Evolutionary conservation across 768 basidiomycete genomes (phyloP), one percentile per base, ranked within the genome.

Genomic region (Lepiota subincarnata): DNA sequence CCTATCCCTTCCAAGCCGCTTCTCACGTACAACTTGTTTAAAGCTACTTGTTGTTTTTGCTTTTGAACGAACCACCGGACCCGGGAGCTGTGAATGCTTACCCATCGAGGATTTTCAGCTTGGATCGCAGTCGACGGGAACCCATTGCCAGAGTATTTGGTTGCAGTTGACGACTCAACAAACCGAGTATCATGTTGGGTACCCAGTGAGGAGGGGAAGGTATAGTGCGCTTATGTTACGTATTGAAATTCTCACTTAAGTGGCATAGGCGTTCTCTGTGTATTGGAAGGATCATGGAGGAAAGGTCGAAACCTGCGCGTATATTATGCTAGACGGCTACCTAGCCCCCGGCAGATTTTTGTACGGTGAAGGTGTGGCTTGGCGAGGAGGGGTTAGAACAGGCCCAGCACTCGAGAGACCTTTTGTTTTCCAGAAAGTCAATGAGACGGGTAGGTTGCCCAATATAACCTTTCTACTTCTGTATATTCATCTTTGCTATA

Each of bases 141-240:
- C 51, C 61, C 66, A 10, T 60, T 87, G 10, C 74, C 70, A 4
- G 84, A 87, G 64, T 81, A 83, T 64, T 66, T 83, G n/a, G 70
- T 77, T 6, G 72, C 77, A 5, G 66, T 79, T 26, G 80, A 86
- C 50, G 57, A 62, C 4, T 66, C 67, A 4, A 59, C 64, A 4
- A 64, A 78, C 55, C 72, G 71, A 7, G 76, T 84, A 6, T 80
- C 80, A 4, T 88, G 87, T 61, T 88, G 84, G 84, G 80, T 89
- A 58, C 79, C 83, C 6, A 78, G 85, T 53, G 73, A 79, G 46
- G 70, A 70, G 20, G 84, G 83, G 20, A 75, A 83, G 73, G 84
- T 83, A 54, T 2, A 68, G 59, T 19, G 36, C 22, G 48, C n/a
- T 22, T 22, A n/a, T 39, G 16, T 48, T 38, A 31, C 16, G 52